Evolutionary conservation across 495 filamentous ascomycete species (phyloP).

Genomic region (Hypoxylon perforatum): DNA sequence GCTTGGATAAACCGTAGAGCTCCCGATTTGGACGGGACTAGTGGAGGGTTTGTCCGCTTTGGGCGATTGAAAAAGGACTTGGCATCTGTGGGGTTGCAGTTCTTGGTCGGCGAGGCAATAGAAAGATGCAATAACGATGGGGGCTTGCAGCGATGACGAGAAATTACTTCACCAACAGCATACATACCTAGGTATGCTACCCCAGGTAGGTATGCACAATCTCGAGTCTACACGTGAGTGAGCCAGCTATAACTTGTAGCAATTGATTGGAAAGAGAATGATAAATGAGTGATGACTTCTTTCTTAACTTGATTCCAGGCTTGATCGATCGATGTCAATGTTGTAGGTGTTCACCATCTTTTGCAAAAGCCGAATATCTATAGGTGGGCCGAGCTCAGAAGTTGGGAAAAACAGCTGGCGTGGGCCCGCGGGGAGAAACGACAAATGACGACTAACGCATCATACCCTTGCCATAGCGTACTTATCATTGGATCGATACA

Average conservation of each 20-base stretch:
- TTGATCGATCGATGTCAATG: too few species aligned
- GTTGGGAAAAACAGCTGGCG: constrained; percentile 1
- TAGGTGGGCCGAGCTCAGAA: not conserved
- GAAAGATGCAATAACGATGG: not conserved
- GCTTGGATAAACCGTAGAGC: constrained; percentile 28
- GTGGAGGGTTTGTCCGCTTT: constrained; percentile 35
- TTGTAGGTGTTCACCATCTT: not conserved
- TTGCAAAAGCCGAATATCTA: not conserved
- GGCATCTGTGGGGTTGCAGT: constrained; percentile 38
- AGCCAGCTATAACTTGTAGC: too few species aligned
- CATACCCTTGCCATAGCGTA: not conserved
- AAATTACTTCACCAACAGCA: constrained; percentile 29
- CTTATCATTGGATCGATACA: not conserved
- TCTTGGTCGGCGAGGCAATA: constrained; percentile 24
- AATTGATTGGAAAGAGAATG: too few species aligned
- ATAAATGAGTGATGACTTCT: too few species aligned
- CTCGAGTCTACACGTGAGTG: too few species aligned
- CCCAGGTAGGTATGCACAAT: too few species aligned
- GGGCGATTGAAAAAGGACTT: constrained; percentile 30
- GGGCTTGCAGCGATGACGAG: constrained; percentile 34
- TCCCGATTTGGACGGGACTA: constrained; percentile 38
- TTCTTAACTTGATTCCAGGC: too few species aligned
- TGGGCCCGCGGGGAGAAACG: not conserved
- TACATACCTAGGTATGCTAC: too few species aligned
- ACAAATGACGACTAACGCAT: not conserved